Percentiles rank a stretch among this genome's conserved stretches.
These are phyloP conservation scores for Euphorbia tirucalli DNA, from an alignment of 345 rosid species.

Conservation along the genomic window DNA sequence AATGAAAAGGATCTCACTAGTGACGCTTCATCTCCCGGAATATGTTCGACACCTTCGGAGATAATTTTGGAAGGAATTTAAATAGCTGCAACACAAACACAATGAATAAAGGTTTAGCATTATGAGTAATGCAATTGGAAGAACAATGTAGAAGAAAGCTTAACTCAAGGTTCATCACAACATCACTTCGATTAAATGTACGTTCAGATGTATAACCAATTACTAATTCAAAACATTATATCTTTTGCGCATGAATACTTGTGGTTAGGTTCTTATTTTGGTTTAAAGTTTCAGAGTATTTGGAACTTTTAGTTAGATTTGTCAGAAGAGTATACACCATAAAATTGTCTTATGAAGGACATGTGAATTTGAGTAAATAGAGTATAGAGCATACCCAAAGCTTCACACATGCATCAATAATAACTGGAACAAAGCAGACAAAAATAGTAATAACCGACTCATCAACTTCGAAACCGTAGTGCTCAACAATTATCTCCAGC, in stretches of 20 bases:
- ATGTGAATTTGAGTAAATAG: background rate
- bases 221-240: too few relatives aligned
- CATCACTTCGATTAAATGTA: too few relatives aligned
- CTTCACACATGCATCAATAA: conserved; percentile 78
- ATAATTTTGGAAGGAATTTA: conserved; percentile 78
- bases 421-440: conserved; percentile 65
- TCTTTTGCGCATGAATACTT: too few relatives aligned
- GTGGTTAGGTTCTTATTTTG: too few relatives aligned
- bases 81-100: conserved; percentile 50
- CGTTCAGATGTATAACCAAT: too few relatives aligned
- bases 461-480: conserved; percentile 78
- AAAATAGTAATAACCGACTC: conserved; percentile 63
- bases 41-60: conserved; percentile 72
- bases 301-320: conserved; percentile 3
- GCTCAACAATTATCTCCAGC: conserved; percentile 70
- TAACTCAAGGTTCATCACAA: too few relatives aligned
- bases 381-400: conserved; percentile 67
- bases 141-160: too few relatives aligned
- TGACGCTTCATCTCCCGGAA: conserved; percentile 81
- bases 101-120: background rate
- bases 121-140: background rate
- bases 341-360: too few relatives aligned
- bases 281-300: too few relatives aligned
- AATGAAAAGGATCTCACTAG: conserved; percentile 27
- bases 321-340: background rate